A percentile compares a stretch with the other conserved stretches of the same genome.
Conservation (phyloP, 176 grass and related monocot genomes). For the Panicum miliaceum region DNA sequence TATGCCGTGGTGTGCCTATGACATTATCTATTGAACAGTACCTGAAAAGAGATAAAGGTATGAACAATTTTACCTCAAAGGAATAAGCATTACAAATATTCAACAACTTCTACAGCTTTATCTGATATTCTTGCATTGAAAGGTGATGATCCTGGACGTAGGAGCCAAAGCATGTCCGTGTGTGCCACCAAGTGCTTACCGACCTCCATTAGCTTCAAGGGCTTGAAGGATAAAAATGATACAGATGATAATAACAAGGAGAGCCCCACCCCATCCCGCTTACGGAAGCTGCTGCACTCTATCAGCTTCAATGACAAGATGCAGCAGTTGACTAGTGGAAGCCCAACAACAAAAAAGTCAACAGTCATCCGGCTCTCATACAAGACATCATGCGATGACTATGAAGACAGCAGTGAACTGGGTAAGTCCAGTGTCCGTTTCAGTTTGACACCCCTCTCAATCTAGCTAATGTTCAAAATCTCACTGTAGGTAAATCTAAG, state of each 20-base stretch:
- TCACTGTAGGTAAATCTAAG: slow-evolving; percentile 72
- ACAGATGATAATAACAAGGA: slow-evolving; percentile 63
- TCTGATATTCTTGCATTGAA: slow-evolving; percentile 41
- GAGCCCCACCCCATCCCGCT: slow-evolving; percentile 55
- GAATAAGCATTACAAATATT: not conserved
- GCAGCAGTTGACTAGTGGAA: slow-evolving; percentile 52
- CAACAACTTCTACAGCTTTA: slow-evolving; percentile 36
- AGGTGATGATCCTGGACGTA: slow-evolving; percentile 56
- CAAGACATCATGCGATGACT: slow-evolving; percentile 70
- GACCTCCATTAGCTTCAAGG: slow-evolving; percentile 64
- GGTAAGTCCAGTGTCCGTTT: slow-evolving; percentile 49
- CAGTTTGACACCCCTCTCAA: not conserved
- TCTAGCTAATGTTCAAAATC: slow-evolving; percentile 7
- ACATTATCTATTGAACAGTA: slow-evolving; percentile 67
- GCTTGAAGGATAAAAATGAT: slow-evolving; percentile 62
- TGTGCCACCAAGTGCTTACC: slow-evolving; percentile 41
- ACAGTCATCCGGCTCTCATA: slow-evolving; percentile 83
- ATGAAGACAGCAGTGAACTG: slow-evolving; percentile 54
- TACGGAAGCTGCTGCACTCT: slow-evolving; percentile 70
- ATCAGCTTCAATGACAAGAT: slow-evolving; percentile 85
- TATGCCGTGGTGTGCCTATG: slow-evolving; percentile 55
- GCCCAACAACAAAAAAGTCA: slow-evolving; percentile 74
- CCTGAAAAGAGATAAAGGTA: slow-evolving; percentile 64
- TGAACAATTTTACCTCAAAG: slow-evolving; percentile 15
- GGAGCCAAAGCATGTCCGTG: slow-evolving; percentile 50